Base-by-base conservation (phyloP, 768 basidiomycete species). In the Auriscalpium vulgare region DNA sequence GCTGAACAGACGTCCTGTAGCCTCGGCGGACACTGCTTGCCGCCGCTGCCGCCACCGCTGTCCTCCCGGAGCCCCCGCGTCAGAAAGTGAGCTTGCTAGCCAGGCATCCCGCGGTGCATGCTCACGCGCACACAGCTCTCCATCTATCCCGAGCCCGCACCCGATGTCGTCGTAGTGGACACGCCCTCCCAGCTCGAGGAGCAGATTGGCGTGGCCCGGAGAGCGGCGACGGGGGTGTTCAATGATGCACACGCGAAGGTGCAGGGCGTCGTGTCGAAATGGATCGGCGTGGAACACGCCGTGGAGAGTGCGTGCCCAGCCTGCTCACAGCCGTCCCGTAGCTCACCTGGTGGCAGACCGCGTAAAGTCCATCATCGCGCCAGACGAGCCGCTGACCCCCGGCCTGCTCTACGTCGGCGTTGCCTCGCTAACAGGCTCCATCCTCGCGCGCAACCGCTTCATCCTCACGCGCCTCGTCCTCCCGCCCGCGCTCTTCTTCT, bases 351-450 rank as follows among this genome's bases (percentile, higher is more conserved):
- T 45, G 46, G 19, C 67, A 95, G 94, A 76, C 57, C 85, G 91
- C 59, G 74, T 97, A 36, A 93, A 93, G 69, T 80, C 86, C 7
- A 80, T 98, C 62, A 72, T 92, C 13, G 85, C 91, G 0, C 79
- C 84, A 0, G 77, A 87, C 53, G 95, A 97, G 71, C 75, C 85
- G 1, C 80, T 97, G 34, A 92, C 86, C 10, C 95, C 95, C 1
- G 91, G 89, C n/a, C 65, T 88, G 5, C 84, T 97, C 53, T 97
- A 95, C 74, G 87, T 91, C 47, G 91, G 92, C 50, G 80, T 98
- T 50, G 84, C 91, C 2, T 84, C 91, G 13, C 83, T 98, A 49
- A 87, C 89, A 4, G 91, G 89, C 1, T 93, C 93, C 55, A 86
- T 98, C 63, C 63, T 97, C 55, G 82, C 88, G 0, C 86, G 94